phyloP scores from a whole-genome alignment of 164 flowering plant species.

The grape (Vitis vinifera) region ASM3070453v1 NC_081810.1:22909501-22910000 shows the following conservation, averaged over 20 bases:
- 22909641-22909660: constrained; percentile 20
- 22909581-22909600: constrained; percentile 15
- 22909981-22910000: too few species aligned
- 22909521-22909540: constrained; percentile 25
- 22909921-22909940: too few species aligned
- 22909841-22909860: constrained; percentile 78
- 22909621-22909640: constrained; percentile 13
- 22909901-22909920: neutral
- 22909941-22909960: too few species aligned
- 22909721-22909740: constrained; percentile 91
- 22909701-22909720: neutral
- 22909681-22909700: constrained; percentile 5
- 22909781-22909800: constrained; percentile 98
- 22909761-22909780: constrained; percentile 88
- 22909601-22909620: constrained; percentile 8
- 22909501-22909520: constrained; percentile 1
- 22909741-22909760: constrained; percentile 96
- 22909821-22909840: constrained; percentile 78
- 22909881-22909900: neutral
- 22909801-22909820: constrained; percentile 94
- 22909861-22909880: neutral
- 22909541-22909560: constrained; percentile 8
- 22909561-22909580: constrained; percentile 16
- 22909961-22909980: too few species aligned
- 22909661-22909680: constrained; percentile 14